Base-by-base conservation (phyloP, 2,329 filamentous ascomycete species). In the Chaetomiaceae sp. region DNA sequence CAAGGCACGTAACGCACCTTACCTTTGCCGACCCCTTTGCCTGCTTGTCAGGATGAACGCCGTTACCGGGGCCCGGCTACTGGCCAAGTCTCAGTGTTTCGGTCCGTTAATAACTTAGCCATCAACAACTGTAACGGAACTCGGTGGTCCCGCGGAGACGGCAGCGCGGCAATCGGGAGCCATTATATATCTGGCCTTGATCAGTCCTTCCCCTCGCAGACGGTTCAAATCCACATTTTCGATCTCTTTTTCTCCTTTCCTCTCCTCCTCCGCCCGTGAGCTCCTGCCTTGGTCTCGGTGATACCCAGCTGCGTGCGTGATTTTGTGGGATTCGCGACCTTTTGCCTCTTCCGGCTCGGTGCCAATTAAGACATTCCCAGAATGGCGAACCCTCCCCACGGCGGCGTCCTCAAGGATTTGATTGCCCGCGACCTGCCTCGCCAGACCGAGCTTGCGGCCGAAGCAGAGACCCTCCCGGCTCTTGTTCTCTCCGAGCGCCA, bases 391-490 rank as follows among this genome's bases (percentile, higher is more conserved):
- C 61, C 79, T 67, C 86, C 87, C 57, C 86, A 93, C 65, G 91
- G 91, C 72, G 93, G 93, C 65, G 76, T 91, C 76, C 87, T 98
- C 64, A 97, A 97, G 85, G 93, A 98, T 77, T 81, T 98, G 66
- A 79, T 97, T 60, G 90, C 89, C 57, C 86, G 93, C 72, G 93
- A 98, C 79, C 79, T 83, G 54, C 86, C 87, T 58, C 83, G 86
- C 63, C 84, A 93, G 57, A 76, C 76, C 54, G 75, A 95, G 73
- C 85, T 98, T 54, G 73, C 75, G 47, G 79, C 78, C 38, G 93
- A 98, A 73, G 86, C 91, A 34, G 90, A 95, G 75, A 84, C 65
- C 26, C 82, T 97, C 37, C 88, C 89, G 30, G 86, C 91, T 30
- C 76, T 98, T 58, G 73, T 85, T 50, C 82, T 98, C 57, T 86